Evolutionary conservation across 495 filamentous ascomycete genomes (phyloP), one percentile per base, ranked within the genome.

Genomic region (Lophiostoma macrostomum): DNA sequence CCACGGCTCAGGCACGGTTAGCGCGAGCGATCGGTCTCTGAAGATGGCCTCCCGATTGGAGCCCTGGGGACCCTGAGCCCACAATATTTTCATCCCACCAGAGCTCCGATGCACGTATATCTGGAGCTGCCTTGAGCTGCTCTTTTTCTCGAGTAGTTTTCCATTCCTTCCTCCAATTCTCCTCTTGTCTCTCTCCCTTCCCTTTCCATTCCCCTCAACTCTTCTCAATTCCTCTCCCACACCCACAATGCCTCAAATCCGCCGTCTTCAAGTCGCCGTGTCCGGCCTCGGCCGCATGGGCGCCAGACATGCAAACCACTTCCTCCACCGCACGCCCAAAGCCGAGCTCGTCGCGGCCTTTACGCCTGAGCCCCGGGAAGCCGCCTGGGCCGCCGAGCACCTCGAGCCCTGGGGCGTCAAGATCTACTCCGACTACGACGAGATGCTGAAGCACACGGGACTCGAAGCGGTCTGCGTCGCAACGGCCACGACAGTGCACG

Each of bases 261-360:
- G 64, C 51, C 69, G 68, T 35, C 67, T 70, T 37, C 54, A 62
- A 36, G 61, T 71, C 42, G 71, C 68, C 20, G 64, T 68, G 35
- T 65, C 68, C 32, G 71, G 70, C 43, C 71, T 73, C 25, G 71
- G 71, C 52, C 71, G 70, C 57, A 73, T 73, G 71, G 71, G 71
- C 29, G 64, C 66, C 19, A 60, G 71, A 16, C 68, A 73, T 47
- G 71, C 67, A n/a, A 41, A 50, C 19, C 63, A 70, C 53, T 61
- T 72, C 50, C 67, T 73, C 36, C 61, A 67, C 40, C 63, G 60
- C 14, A 67, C 65, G 8, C 68, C 71, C 3, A 65, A 65, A 11
- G 69, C 68, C 11, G 50, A 67, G 40, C 65, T 73, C 12, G 67
- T 73, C 20, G 70, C 70, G 3, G 68, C 61, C 4, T 72, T 64